Evolutionary conservation across 1,284 basidiomycete genomes (phyloP), one percentile per base, ranked within the genome.

Genomic region (Ganoderma leucocontextum): DNA sequence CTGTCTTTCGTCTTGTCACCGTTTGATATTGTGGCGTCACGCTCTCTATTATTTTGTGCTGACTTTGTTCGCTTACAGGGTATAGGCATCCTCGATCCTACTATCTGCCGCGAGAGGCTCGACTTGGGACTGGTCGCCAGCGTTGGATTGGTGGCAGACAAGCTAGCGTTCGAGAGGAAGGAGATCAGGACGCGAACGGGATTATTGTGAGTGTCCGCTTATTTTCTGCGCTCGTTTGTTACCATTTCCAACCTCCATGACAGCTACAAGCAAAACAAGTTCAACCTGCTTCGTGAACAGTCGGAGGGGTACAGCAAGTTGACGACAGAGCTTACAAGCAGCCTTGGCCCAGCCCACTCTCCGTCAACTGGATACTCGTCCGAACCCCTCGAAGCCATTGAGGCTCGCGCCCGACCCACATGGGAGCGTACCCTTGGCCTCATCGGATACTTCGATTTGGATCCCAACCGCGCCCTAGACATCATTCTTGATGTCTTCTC

Each of bases 221-320:
- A 35, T 33, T 25, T 17, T 5, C 12, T 13, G 4, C 36, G 17
- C 7, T 22, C n/a, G 4, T 25, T 52, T 29, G 13, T 41, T 52
- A 53, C 35, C 47, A 5, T 38, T 13, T 49, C 69, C 42, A 62
- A 39, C 60, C 38, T 67, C 52, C 60, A 47, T 36, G 63, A 35
- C 75, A 95, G 93, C 81, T 99, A 97, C 86, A 98, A 97, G 80
- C 98, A 99, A 80, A 96, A 96, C 82, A 99, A 98, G 81, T 98
- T 96, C 85, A 99, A 99, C 76, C 87, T 99, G 41, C 87, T 99
- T 12, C 93, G 98, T 52, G 98, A 99, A 82, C 95, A 98, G 74
- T 97, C 95, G 0, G 97, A 99, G 83, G 98, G 98, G 6, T 99
- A 96, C 82, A 95, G 95, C 75, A 96, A 97, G 76, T 88, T 99